Evolutionary conservation across 1,284 basidiomycete species (phyloP).

Genomic region (Cryptococcus amylolentus): DNA sequence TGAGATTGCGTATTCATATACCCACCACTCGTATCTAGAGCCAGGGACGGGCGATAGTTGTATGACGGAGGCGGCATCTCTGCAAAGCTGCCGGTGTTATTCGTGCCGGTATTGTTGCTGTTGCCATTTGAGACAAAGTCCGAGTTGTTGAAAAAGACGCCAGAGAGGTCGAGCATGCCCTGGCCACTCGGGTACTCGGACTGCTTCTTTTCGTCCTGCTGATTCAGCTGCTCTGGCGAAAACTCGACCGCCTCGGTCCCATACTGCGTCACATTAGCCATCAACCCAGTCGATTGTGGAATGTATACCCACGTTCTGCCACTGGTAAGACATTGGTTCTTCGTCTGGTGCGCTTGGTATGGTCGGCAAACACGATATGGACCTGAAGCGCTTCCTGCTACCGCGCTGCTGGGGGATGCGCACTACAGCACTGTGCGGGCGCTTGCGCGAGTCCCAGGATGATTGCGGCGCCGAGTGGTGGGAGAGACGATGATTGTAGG

Average conservation of each 20-base stretch:
- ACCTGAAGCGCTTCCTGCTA: slow-evolving; percentile 3
- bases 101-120: background rate
- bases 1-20: slow-evolving; percentile 11
- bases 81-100: slow-evolving; percentile 1
- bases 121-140: background rate
- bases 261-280: slow-evolving; percentile 2
- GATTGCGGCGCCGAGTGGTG: no score
- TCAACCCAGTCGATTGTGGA: background rate
- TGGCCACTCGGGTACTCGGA: slow-evolving; percentile 6
- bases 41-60: slow-evolving; percentile 22
- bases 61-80: slow-evolving; percentile 1
- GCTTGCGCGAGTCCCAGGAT: background rate
- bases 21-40: slow-evolving; percentile 20
- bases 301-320: slow-evolving; percentile 11
- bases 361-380: slow-evolving; percentile 17
- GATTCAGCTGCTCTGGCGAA: background rate
- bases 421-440: slow-evolving; percentile 8
- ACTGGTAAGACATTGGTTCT: slow-evolving; percentile 18
- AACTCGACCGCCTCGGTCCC: slow-evolving; percentile 5
- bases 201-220: slow-evolving; percentile 9
- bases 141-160: slow-evolving; percentile 1
- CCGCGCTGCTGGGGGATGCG: slow-evolving; percentile 3
- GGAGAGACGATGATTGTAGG: background rate
- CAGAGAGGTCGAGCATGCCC: slow-evolving; percentile 12
- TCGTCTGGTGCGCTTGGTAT: slow-evolving; percentile 17